Evolutionary conservation across 257 asterid species (phyloP).

Genomic region (Fraxinus quadrangulata): DNA sequence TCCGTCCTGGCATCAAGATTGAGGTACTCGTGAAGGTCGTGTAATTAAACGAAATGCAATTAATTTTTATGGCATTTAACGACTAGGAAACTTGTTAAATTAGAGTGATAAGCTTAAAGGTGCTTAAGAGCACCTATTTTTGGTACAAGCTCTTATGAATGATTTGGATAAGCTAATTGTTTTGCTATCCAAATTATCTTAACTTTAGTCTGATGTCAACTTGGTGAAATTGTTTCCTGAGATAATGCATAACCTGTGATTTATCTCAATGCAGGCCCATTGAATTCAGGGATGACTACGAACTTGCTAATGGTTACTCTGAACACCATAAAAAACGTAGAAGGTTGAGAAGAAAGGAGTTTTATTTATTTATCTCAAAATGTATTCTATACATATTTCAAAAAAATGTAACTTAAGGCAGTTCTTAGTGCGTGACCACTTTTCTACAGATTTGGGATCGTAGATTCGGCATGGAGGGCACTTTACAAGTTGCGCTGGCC

Average conservation of each 20-base stretch:
- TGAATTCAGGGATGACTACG: constrained; percentile 38
- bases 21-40: background rate
- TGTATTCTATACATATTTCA: constrained; percentile 4
- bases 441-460: constrained; percentile 43
- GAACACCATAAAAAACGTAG: constrained; percentile 64
- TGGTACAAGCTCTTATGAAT: background rate
- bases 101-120: background rate
- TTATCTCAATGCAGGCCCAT: constrained; percentile 60
- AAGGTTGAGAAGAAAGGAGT: constrained; percentile 56
- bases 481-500: constrained; percentile 75
- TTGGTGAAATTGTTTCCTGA: constrained; percentile 12
- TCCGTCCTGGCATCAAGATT: background rate
- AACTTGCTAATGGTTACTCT: constrained; percentile 35
- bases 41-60: background rate
- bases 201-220: constrained; percentile 4
- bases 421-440: constrained; percentile 23
- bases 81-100: background rate
- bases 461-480: constrained; percentile 63
- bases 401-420: constrained; percentile 23
- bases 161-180: constrained; percentile 14
- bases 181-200: constrained; percentile 12
- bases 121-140: background rate
- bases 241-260: constrained; percentile 21
- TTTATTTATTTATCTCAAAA: constrained; percentile 9
- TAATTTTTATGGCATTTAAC: background rate